These are phyloP conservation scores for Aspergillus diversus DNA, from an alignment of 495 filamentous ascomycete genomes.

Conservation along the genomic window DNA sequence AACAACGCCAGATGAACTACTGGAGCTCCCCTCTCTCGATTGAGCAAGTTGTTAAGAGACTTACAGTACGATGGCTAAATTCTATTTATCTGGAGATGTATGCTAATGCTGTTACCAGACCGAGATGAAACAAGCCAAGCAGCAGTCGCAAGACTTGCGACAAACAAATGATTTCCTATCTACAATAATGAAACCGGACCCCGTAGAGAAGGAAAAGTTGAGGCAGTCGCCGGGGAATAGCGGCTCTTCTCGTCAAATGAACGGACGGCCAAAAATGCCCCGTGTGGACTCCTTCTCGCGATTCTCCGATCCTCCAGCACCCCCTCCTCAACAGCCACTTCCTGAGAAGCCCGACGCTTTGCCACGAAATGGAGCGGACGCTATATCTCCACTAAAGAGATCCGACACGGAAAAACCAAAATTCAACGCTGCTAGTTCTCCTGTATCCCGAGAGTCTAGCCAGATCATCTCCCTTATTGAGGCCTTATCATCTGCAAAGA, in stretches of 20 bases:
- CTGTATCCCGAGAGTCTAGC: slow-evolving; percentile 65
- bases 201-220: slow-evolving; percentile 63
- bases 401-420: slow-evolving; percentile 75
- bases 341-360: slow-evolving; percentile 84
- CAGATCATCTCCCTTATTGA: slow-evolving; percentile 83
- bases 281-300: slow-evolving; percentile 59
- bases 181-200: slow-evolving; percentile 69
- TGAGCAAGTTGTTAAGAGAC: slow-evolving; percentile 91
- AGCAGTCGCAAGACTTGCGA: slow-evolving; percentile 82
- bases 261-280: slow-evolving; percentile 57
- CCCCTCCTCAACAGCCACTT: slow-evolving; percentile 87
- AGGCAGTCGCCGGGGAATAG: slow-evolving; percentile 44
- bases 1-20: slow-evolving; percentile 72
- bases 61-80: slow-evolving; percentile 69
- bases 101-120: slow-evolving; percentile 54
- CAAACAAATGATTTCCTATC: slow-evolving; percentile 81
- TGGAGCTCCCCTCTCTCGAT: slow-evolving; percentile 89
- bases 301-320: slow-evolving; percentile 88
- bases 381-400: slow-evolving; percentile 64
- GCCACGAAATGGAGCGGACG: slow-evolving; percentile 46
- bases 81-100: background rate
- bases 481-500: slow-evolving; percentile 75
- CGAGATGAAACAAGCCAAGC: slow-evolving; percentile 84
- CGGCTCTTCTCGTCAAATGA: slow-evolving; percentile 42
- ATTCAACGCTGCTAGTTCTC: slow-evolving; percentile 57